Evolutionary conservation across 305 asterid species (phyloP).

Genomic region (Striga hermonthica): DNA sequence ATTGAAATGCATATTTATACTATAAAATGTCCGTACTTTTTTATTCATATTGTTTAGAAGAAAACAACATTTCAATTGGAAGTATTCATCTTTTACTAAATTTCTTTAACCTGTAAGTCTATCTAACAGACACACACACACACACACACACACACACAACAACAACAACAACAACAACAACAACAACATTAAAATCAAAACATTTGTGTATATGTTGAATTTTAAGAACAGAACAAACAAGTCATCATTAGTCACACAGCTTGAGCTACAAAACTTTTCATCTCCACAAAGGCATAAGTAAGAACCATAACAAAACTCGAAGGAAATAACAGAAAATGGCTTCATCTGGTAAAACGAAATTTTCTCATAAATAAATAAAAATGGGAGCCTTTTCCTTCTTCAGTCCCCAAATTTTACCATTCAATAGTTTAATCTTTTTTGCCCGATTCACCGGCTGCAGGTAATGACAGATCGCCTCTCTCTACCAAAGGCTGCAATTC

Average conservation of each 20-base stretch:
- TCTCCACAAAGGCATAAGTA: neutral
- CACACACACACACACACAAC: neutral
- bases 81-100: no score
- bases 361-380: neutral
- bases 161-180: neutral
- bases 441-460: slow-evolving; percentile 34
- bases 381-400: slow-evolving; percentile 15
- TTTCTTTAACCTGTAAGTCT: neutral
- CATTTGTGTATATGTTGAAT: neutral
- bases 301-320: neutral
- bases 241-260: slow-evolving; percentile 16
- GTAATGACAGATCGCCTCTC: slow-evolving; percentile 50
- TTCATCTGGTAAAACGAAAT: neutral
- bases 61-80: no score
- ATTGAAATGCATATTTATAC: no score
- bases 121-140: neutral
- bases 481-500: slow-evolving; percentile 72
- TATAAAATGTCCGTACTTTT: no score
- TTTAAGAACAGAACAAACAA: neutral
- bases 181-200: neutral
- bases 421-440: slow-evolving; percentile 22
- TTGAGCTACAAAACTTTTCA: slow-evolving; percentile 34
- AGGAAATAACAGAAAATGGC: slow-evolving; percentile 8
- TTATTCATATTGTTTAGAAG: no score
- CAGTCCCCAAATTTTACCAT: neutral